Evolutionary conservation across 306 rosid genomes (phyloP).

Genomic region (Coriaria nepalensis): DNA sequence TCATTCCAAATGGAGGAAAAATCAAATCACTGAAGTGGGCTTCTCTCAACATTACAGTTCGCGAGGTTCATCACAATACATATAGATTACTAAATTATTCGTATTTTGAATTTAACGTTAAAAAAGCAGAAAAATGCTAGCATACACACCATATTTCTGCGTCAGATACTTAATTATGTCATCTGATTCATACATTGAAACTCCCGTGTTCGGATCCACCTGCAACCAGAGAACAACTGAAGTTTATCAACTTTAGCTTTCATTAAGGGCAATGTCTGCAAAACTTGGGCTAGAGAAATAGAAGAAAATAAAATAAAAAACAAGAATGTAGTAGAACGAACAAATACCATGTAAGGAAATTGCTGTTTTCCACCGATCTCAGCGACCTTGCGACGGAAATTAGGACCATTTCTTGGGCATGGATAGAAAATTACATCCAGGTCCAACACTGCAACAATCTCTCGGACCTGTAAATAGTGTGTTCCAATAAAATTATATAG

Average conservation of each 20-base stretch:
- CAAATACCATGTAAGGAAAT: conserved; percentile 78
- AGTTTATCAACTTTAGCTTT: conserved; percentile 14
- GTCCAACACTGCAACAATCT: conserved; percentile 82
- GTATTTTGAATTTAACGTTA: too few species aligned
- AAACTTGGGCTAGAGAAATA: too few species aligned
- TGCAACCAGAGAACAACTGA: conserved; percentile 22
- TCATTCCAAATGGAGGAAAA: too few species aligned
- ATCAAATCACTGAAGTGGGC: too few species aligned
- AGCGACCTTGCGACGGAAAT: conserved; percentile 73
- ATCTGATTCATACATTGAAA: conserved; percentile 95
- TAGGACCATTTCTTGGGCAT: conserved; percentile 83
- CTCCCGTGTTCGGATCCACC: conserved; percentile 93
- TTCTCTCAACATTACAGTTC: too few species aligned
- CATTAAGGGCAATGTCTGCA: too few species aligned
- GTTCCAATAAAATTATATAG: too few species aligned
- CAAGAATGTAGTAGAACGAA: not conserved
- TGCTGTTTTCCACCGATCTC: conserved; percentile 87
- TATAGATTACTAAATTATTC: not conserved
- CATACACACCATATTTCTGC: conserved; percentile 58
- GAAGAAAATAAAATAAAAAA: too few species aligned
- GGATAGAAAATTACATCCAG: conserved; percentile 90
- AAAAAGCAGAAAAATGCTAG: not conserved
- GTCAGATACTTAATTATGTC: conserved; percentile 81
- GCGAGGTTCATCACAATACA: not conserved
- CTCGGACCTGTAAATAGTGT: conserved; percentile 70